Base-by-base conservation (phyloP, 768 basidiomycete species). In the Clitopilus hobsonii region DNA sequence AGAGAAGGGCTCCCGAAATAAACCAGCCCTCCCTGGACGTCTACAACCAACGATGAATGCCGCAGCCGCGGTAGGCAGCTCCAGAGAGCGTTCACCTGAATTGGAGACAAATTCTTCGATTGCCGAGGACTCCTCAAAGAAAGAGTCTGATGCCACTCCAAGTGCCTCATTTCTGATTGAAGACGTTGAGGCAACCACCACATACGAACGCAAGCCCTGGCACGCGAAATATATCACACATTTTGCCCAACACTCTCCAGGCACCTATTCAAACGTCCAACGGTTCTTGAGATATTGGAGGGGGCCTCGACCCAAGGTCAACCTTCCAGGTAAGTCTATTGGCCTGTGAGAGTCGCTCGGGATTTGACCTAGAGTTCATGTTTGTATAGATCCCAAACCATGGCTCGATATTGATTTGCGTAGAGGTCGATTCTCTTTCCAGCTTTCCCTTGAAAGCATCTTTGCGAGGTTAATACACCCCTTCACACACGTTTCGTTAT, bases 271-370 rank as follows among this genome's bases (percentile, higher is more conserved):
- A 24, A 58, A 55, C n/a, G 18, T 68, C 20, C 56, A 51, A 30
- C 63, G 60, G 14, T 45, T 61, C 23, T 11, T 67, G 10, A 49
- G 59, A 6, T 85, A 84, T 61, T 53, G 82, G 47, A 75, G 79
- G 63, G 88, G 88, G 4, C 88, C 87, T 0, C 68, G 80, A 30
- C 85, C 84, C 16, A 78, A 82, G 71, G 65, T 75, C 61, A 63
- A 81, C 71, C 61, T 81, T 68, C 64, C 75, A 74, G 68, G 79
- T 80, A 58, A 52, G 78, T 65, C 25, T 14, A 10, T 30, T 14
- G n/a, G 8, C n/a, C 32, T 47, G 27, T 18, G 13, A 16, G 41
- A 3, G 22, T 45, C 2, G 10, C 38, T 10, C 22, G 18, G 22
- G 30, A 32, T 52, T 22, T 22, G 22, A n/a, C 14, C 2, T 25